Evolutionary conservation across 805 yeast species (phyloP).

Genomic region (Saturnispora dispora): DNA sequence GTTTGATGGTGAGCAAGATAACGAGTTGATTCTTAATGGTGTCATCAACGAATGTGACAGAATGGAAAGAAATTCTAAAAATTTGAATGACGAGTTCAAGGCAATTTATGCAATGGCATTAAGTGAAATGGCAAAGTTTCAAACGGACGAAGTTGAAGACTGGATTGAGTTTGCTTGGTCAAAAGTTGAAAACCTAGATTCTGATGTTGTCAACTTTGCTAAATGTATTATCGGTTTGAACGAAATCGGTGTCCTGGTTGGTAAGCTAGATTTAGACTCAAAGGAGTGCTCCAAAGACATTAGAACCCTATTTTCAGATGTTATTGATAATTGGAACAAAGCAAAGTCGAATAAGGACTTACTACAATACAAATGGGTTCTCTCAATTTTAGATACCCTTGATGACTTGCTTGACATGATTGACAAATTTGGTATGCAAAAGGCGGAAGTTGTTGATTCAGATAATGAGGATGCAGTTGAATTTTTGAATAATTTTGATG

Average conservation of each 20-base stretch:
- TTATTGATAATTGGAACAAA: constrained; percentile 36
- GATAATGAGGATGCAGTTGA: constrained; percentile 39
- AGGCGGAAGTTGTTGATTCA: constrained; percentile 52
- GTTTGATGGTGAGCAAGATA: constrained; percentile 44
- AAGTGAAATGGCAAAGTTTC: constrained; percentile 52
- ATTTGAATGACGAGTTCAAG: constrained; percentile 49
- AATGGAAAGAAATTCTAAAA: constrained; percentile 42
- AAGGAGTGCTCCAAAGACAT: constrained; percentile 24
- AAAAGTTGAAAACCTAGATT: constrained; percentile 49
- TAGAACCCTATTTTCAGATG: constrained; percentile 35
- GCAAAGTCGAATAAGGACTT: constrained; percentile 19
- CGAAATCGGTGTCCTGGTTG: constrained; percentile 47
- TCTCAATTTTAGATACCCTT: constrained; percentile 46
- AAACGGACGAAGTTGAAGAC: constrained; percentile 21
- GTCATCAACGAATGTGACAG: constrained; percentile 90
- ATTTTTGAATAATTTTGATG: constrained; percentile 9
- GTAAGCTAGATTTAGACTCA: constrained; percentile 21
- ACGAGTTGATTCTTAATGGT: constrained; percentile 65
- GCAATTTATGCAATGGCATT: constrained; percentile 67
- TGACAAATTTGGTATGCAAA: constrained; percentile 53
- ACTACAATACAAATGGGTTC: constrained; percentile 26
- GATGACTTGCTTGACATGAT: constrained; percentile 64
- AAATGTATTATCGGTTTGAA: constrained; percentile 46
- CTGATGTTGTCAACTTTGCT: constrained; percentile 43
- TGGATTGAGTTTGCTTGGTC: constrained; percentile 68